These are phyloP conservation scores for Penicillium cataractarum DNA, from an alignment of 495 filamentous ascomycete species.

Conservation along the genomic window DNA sequence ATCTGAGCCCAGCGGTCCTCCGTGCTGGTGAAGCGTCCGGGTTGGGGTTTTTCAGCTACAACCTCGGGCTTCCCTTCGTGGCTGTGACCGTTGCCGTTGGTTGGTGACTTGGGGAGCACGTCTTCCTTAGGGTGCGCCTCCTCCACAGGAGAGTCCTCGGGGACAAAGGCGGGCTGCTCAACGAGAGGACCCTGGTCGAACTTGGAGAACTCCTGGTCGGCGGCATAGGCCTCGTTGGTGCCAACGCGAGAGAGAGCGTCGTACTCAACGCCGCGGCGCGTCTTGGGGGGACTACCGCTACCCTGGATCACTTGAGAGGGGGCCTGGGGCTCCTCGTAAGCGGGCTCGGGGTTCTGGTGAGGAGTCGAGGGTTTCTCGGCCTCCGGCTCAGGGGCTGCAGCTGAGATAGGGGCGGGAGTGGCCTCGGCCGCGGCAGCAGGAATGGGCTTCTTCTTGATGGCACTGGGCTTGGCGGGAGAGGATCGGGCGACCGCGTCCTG, in stretches of 20 bases:
- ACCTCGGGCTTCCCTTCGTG: slow-evolving; percentile 30
- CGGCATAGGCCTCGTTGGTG: slow-evolving; percentile 66
- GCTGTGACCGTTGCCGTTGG: slow-evolving; percentile 32
- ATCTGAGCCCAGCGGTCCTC: slow-evolving; percentile 85
- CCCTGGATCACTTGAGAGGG: slow-evolving; percentile 15
- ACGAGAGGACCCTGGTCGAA: slow-evolving; percentile 90
- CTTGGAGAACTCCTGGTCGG: slow-evolving; percentile 72
- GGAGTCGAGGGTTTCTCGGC: slow-evolving; percentile 26
- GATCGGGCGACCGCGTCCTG: slow-evolving; percentile 34
- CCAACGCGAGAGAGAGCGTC: slow-evolving; percentile 63
- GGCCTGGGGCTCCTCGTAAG: slow-evolving; percentile 25
- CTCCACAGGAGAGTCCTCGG: slow-evolving; percentile 59
- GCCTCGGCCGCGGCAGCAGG: slow-evolving; percentile 23
- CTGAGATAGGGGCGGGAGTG: slow-evolving; percentile 15
- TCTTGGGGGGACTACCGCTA: slow-evolving; percentile 47
- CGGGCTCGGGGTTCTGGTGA: slow-evolving; percentile 24
- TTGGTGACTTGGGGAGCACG: slow-evolving; percentile 23
- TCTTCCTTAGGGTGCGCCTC: slow-evolving; percentile 21
- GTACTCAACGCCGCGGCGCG: slow-evolving; percentile 50
- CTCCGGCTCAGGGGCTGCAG: slow-evolving; percentile 11
- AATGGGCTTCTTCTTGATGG: slow-evolving; percentile 45
- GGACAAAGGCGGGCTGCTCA: slow-evolving; percentile 85
- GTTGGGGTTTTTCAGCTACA: slow-evolving; percentile 25
- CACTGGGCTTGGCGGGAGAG: slow-evolving; percentile 24
- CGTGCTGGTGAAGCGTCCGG: slow-evolving; percentile 21